These are phyloP conservation scores for Cucumis cinereus DNA, from an alignment of 306 rosid genomes.

Conservation along the genomic window DNA sequence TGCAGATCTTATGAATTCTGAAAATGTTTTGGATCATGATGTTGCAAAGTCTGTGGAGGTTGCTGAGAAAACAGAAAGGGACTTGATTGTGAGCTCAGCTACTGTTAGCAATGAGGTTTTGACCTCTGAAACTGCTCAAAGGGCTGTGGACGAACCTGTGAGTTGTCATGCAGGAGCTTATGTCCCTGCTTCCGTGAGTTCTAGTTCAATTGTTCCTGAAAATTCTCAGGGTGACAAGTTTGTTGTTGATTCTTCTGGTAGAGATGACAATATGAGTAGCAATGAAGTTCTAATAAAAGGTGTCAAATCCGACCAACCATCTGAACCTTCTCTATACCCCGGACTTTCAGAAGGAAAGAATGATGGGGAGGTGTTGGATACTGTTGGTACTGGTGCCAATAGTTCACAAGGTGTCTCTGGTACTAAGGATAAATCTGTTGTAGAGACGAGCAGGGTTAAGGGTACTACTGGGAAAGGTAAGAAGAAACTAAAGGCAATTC, in stretches of 20 bases:
- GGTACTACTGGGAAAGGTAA: constrained; percentile 20
- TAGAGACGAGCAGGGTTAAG: constrained; percentile 45
- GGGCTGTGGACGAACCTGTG: constrained; percentile 23
- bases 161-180: constrained; percentile 25
- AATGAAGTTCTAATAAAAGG: constrained; percentile 15
- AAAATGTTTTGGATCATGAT: constrained; percentile 12
- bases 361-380: constrained; percentile 32
- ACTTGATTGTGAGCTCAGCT: constrained; percentile 14
- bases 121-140: constrained; percentile 16
- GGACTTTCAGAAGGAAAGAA: constrained; percentile 27
- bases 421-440: constrained; percentile 37
- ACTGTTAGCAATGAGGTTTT: constrained; percentile 10
- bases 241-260: constrained; percentile 14
- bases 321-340: constrained; percentile 7
- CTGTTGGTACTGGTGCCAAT: constrained; percentile 16
- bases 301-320: constrained; percentile 23
- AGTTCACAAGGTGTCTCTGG: constrained; percentile 22
- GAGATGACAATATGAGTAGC: constrained; percentile 24
- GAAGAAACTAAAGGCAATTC: constrained; percentile 51
- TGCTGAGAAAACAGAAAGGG: constrained; percentile 17
- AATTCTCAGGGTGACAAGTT: constrained; percentile 6
- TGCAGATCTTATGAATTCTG: constrained; percentile 13
- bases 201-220: constrained; percentile 17
- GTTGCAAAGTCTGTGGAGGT: constrained; percentile 11
- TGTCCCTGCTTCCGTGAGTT: constrained; percentile 8